A percentile compares a stretch with the other conserved stretches of the same genome.
Conservation (phyloP, 768 basidiomycete genomes). For the Candolleomyces aberdarensis region DNA sequence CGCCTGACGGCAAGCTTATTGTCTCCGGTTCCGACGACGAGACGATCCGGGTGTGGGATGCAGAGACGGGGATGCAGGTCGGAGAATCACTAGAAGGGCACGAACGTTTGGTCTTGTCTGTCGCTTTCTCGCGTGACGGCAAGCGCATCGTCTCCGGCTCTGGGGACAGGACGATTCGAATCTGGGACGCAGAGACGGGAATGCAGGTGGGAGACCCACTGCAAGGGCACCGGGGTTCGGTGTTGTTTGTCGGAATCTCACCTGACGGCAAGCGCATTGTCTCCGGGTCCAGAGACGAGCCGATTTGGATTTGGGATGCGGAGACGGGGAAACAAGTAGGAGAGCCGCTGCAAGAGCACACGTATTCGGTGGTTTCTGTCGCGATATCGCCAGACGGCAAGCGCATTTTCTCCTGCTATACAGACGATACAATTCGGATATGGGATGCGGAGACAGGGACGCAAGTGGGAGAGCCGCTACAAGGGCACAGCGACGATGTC, state of each 20-base stretch:
- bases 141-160: slow-evolving; percentile 20
- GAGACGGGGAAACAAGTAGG: slow-evolving; percentile 5
- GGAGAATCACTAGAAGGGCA: background rate
- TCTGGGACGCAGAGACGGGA: slow-evolving; percentile 23
- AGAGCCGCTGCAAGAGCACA: slow-evolving; percentile 11
- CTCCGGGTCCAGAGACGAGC: slow-evolving; percentile 17
- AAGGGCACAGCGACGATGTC: slow-evolving; percentile 16
- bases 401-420: slow-evolving; percentile 13
- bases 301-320: slow-evolving; percentile 15
- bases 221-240: slow-evolving; percentile 16
- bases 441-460: background rate
- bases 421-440: slow-evolving; percentile 11
- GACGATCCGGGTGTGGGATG: no score
- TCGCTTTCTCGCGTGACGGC: slow-evolving; percentile 18
- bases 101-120: slow-evolving; percentile 4
- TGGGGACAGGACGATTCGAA: slow-evolving; percentile 16
- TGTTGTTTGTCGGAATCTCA: slow-evolving; percentile 17
- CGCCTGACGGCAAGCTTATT: no score
- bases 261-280: slow-evolving; percentile 16
- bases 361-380: slow-evolving; percentile 9
- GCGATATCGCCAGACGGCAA: slow-evolving; percentile 15
- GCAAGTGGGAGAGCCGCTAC: slow-evolving; percentile 1
- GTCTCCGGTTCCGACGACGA: no score
- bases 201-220: slow-evolving; percentile 15
- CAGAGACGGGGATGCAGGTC: no score